Percentiles rank a stretch among this genome's conserved stretches.
Conservation (phyloP, 2,329 filamentous ascomycete species). For the Sporothrix luriei region DNA sequence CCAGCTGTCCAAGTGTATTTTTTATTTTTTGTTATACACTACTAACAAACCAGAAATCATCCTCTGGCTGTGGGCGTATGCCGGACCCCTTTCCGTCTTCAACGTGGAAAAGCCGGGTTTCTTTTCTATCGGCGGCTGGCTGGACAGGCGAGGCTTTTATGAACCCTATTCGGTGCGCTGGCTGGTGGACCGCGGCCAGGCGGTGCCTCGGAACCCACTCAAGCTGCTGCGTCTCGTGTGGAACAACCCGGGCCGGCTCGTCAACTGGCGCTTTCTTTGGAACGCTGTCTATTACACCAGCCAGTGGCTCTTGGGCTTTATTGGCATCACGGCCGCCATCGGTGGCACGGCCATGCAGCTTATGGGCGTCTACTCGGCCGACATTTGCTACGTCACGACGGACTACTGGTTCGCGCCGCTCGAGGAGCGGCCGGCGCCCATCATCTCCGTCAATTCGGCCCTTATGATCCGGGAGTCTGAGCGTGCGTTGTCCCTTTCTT, state of each 20-base stretch:
- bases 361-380: constrained; percentile 38
- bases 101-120: constrained; percentile 17
- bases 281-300: constrained; percentile 34
- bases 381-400: constrained; percentile 36
- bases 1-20: neutral
- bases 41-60: constrained; percentile 34
- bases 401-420: constrained; percentile 35
- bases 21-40: neutral
- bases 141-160: constrained; percentile 36
- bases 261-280: constrained; percentile 35
- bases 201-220: constrained; percentile 24
- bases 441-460: constrained; percentile 35
- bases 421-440: constrained; percentile 29
- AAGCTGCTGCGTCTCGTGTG: constrained; percentile 14
- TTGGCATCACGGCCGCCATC: constrained; percentile 47
- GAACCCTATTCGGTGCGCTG: constrained; percentile 34
- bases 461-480: constrained; percentile 34
- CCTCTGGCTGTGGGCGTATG: constrained; percentile 39
- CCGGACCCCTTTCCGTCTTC: constrained; percentile 26
- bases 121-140: constrained; percentile 36
- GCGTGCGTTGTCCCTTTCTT: neutral
- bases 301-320: constrained; percentile 39
- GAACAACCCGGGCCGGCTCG: constrained; percentile 16
- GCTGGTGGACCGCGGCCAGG: constrained; percentile 27
- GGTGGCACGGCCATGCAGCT: constrained; percentile 40